Base-by-base conservation (phyloP, 805 yeast species). In the Wickerhamomyces mucosus region DNA sequence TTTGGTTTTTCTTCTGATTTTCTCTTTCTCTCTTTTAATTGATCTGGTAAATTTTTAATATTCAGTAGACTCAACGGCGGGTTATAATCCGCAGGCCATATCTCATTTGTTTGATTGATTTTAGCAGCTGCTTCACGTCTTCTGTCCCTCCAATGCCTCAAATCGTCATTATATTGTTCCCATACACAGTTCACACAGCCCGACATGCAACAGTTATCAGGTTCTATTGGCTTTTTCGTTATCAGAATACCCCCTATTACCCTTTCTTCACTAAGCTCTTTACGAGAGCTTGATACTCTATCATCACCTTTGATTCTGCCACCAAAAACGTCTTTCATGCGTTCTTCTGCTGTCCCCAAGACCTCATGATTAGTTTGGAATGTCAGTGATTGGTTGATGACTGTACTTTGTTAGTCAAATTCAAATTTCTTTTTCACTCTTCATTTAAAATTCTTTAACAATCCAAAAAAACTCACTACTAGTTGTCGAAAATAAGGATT, bases 121-220 rank as follows among this genome's bases (percentile, higher is more conserved):
- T 54, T 45, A 53, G 67, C 33, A 36, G 67, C 80, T 0, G 95
- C 96, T 34, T 63, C 52, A 23, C 56, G 57, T 14, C 94, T 61
- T 46, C 63, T 56, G 2, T 40, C 50, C 46, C 75, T 73, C 95
- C 96, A 92, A 21, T 84, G 84, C 40, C 74, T 77, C 30, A 88
- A 48, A 51, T 92, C 97, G 32, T 89, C 96, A 42, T 80, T 78
- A 52, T 74, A 89, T 33, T 83, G 59, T 46, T 88, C 96, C 97
- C 97, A 92, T 2, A 89, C 97, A 55, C 98, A 89, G 56, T 89
- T 86, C 19, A 84, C 76, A 55, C 98, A 89, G 2, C 98, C 98
- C 36, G 92, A 78, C 95, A 86, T 86, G 56, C 98, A 89, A 55
- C 98, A 89, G 54, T 89, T 86, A 45, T 88, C 95, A 2, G 97